phyloP scores from a whole-genome alignment of 768 basidiomycete species.

The Boletus rubescentipes region DNA sequence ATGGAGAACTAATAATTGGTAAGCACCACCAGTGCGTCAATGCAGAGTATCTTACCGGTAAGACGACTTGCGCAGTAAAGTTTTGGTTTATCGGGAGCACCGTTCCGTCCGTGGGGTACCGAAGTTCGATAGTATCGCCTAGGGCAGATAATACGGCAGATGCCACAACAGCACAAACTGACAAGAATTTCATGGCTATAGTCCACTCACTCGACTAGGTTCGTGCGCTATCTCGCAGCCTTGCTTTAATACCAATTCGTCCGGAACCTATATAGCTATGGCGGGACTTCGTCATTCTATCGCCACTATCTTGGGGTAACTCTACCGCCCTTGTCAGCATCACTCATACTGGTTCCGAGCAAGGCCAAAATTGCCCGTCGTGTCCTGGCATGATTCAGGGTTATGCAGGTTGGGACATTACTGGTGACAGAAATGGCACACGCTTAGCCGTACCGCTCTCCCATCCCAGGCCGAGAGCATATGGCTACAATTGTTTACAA shows the following conservation, averaged over 20 bases:
- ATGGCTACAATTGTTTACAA: no score
- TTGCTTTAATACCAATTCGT: neutral
- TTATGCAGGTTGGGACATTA: neutral
- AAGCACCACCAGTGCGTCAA: neutral
- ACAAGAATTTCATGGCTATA: slow-evolving; percentile 6
- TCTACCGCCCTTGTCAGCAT: neutral
- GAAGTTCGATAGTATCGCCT: slow-evolving; percentile 20
- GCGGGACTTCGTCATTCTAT: neutral
- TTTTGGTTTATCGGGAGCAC: slow-evolving; percentile 17
- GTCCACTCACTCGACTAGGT: neutral
- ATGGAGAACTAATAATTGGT: slow-evolving; percentile 15
- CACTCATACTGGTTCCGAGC: neutral
- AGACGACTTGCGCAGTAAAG: slow-evolving; percentile 18
- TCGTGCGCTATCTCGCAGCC: neutral
- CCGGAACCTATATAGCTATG: neutral
- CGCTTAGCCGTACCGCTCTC: neutral
- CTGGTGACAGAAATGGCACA: neutral
- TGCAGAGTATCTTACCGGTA: slow-evolving; percentile 3
- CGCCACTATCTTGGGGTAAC: neutral
- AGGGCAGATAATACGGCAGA: slow-evolving; percentile 4
- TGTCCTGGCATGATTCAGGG: neutral
- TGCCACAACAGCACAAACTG: neutral
- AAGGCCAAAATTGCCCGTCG: slow-evolving; percentile 12
- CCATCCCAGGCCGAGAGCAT: neutral
- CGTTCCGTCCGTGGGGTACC: slow-evolving; percentile 20